Evolutionary conservation across 257 asterid genomes (phyloP).

Genomic region (Sherardia arvensis): DNA sequence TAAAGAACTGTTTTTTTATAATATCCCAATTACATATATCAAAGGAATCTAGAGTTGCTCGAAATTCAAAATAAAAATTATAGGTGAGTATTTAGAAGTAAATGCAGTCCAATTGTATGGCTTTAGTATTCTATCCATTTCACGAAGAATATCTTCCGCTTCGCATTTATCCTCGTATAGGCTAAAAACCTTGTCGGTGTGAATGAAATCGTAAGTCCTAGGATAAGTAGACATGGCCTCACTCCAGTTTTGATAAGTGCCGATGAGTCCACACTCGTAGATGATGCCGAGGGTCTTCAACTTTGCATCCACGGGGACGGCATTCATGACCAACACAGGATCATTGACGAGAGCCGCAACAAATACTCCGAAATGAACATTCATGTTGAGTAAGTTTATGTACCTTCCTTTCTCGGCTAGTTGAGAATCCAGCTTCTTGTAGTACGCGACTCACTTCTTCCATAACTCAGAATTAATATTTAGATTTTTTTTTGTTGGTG

Average conservation of each 20-base stretch:
- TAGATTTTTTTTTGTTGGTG: no score
- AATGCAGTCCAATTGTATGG: no score
- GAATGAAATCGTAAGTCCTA: conserved; percentile 88
- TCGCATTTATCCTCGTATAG: conserved; percentile 69
- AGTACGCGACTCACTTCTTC: conserved; percentile 60
- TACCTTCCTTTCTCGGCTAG: conserved; percentile 74
- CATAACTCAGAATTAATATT: conserved; percentile 50
- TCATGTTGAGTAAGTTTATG: conserved; percentile 85
- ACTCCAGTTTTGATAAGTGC: conserved; percentile 91
- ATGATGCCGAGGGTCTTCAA: conserved; percentile 61
- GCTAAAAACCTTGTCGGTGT: conserved; percentile 58
- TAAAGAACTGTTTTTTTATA: no score
- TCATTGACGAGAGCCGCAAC: conserved; percentile 76
- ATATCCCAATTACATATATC: no score
- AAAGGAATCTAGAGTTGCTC: no score
- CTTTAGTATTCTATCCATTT: conserved; percentile 77
- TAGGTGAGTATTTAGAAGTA: no score
- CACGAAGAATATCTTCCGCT: conserved; percentile 58
- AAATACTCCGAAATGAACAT: conserved; percentile 77
- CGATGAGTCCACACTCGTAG: conserved; percentile 82
- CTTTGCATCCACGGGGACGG: conserved; percentile 53
- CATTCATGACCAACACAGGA: conserved; percentile 89
- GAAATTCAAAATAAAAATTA: no score
- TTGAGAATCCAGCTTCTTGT: conserved; percentile 61
- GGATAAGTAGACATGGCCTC: conserved; percentile 97